These are phyloP conservation scores for Reutealis trisperma DNA, from an alignment of 345 rosid genomes.

Conservation along the genomic window DNA sequence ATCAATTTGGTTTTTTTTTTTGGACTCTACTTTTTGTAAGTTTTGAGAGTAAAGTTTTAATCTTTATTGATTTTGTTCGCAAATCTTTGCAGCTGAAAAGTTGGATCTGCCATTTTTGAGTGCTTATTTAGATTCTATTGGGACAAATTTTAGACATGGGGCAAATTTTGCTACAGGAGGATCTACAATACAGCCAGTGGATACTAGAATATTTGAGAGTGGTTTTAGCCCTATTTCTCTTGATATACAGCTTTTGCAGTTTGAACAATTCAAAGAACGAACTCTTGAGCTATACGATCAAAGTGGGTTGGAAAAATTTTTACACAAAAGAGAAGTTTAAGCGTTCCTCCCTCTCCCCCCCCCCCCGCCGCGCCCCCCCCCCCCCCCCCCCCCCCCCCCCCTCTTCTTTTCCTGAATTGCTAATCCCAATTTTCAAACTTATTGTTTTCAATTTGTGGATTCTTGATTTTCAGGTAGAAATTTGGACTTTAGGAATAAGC, in stretches of 20 bases:
- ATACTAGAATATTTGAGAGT: conserved; percentile 5
- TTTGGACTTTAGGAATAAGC: conserved; percentile 1
- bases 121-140: conserved; percentile 28
- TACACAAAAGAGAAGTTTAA: not conserved
- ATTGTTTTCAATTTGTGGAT: conserved; percentile 2
- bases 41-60: not conserved
- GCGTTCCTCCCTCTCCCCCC: too few species aligned
- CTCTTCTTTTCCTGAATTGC: not conserved
- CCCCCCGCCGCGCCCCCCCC: too few species aligned
- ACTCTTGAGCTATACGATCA: conserved; percentile 20
- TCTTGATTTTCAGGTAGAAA: conserved; percentile 16
- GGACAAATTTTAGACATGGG: conserved; percentile 26
- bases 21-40: not conserved
- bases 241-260: conserved; percentile 27
- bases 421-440: not conserved
- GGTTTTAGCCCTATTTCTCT: conserved; percentile 26
- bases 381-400: too few species aligned
- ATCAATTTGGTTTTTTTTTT: not conserved
- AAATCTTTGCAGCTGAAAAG: conserved; percentile 26
- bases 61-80: not conserved
- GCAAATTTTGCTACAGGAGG: conserved; percentile 31
- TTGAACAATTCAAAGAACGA: conserved; percentile 33
- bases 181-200: conserved; percentile 19
- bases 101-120: conserved; percentile 26
- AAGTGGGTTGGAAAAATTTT: conserved; percentile 10